Evolutionary conservation across 1,139 yeast species (phyloP), one percentile per base, ranked within the genome.

Genomic region (Lodderomyces metapsilosis): DNA sequence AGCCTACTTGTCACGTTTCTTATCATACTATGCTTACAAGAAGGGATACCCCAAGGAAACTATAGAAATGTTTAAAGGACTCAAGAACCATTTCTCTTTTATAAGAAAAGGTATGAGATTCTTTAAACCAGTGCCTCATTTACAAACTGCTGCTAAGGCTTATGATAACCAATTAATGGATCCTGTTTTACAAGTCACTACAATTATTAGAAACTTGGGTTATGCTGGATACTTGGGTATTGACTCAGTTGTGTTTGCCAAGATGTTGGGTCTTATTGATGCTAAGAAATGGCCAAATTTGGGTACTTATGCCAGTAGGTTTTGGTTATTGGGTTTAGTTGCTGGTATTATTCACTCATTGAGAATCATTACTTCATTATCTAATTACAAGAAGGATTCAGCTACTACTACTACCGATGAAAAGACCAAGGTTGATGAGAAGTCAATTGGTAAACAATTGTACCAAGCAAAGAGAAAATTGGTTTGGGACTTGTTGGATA

Each of bases 31-130:
- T 58, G 75, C 81, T 36, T 73, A 72, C 43, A 79, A 83, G 53
- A 73, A 78, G 53, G 89, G 89, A 18, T 79, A 71, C 56, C 57
- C 80, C 16, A 63, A 69, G 40, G 73, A 74, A 39, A 57, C 77
- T 16, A 76, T 83, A 36, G 69, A 66, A 45, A 59, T 74, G 43
- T 75, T 81, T 64, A 70, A 70, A 50, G 67, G 71, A 17, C 59
- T 85, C 43, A 83, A 81, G 61, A 60, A 62, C 38, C 81, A 83
- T 49, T 72, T 84, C 30, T 80, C 88, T 13, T 69, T 85, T 50
- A 75, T 88, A 46, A 81, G 98, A 61, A 91, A 91, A 68, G 82
- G 91, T 16, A 69, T 91, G 74, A 78, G 98, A 56, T 82, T 84
- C 58, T 79, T 89, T 52, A 91, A 89, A 66, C 96, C 96, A 1